Evolutionary conservation across 2,329 filamentous ascomycete species (phyloP).

Genomic region (Colletotrichum simmondsii): DNA sequence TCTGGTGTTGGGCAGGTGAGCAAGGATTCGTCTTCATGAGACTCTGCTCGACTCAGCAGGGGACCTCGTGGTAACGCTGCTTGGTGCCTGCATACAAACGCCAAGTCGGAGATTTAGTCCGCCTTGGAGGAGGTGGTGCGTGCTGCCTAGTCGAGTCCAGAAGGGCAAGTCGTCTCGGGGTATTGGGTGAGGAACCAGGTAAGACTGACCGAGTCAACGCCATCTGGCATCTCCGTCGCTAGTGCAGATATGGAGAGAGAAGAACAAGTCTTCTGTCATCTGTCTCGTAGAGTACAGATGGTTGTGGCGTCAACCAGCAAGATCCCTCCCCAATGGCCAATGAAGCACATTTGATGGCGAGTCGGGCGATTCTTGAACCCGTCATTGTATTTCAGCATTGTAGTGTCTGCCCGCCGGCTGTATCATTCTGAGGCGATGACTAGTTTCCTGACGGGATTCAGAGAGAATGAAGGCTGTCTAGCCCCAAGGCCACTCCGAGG

Average conservation of each 20-base stretch:
- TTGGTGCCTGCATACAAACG: neutral
- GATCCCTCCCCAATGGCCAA: neutral
- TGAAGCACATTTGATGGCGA: neutral
- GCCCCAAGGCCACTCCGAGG: too few species aligned
- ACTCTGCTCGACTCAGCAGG: slow-evolving; percentile 10
- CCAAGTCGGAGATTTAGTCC: slow-evolving; percentile 8
- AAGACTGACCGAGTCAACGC: slow-evolving; percentile 1
- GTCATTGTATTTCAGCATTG: too few species aligned
- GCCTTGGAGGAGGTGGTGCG: neutral
- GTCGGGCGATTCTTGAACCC: neutral
- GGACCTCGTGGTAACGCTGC: neutral
- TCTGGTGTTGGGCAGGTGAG: neutral
- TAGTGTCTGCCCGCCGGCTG: neutral
- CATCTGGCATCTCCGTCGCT: neutral
- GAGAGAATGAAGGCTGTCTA: too few species aligned
- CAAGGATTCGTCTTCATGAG: neutral
- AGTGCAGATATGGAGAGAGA: neutral
- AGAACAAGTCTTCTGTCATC: slow-evolving; percentile 20
- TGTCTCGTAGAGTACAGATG: slow-evolving; percentile 10
- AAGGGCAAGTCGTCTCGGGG: neutral
- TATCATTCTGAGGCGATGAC: neutral
- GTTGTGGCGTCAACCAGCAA: neutral
- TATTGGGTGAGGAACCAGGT: neutral
- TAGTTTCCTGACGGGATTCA: neutral
- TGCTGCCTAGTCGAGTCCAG: neutral